Conservation (phyloP, 306 rosid genomes). For the Vicia faba region DNA sequence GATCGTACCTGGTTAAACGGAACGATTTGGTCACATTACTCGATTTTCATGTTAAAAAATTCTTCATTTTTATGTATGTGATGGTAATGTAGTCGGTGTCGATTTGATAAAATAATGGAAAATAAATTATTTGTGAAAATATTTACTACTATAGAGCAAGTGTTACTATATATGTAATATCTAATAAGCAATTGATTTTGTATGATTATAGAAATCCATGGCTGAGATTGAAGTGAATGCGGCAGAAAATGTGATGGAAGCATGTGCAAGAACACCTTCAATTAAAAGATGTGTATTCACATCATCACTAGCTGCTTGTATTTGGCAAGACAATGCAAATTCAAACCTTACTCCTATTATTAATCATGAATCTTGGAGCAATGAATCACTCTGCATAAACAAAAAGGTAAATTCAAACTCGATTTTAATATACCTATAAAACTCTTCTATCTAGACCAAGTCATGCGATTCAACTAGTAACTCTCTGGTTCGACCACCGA, state of each 20-base stretch:
- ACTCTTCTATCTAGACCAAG: too few relatives aligned
- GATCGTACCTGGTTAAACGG: neutral
- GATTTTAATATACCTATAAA: too few relatives aligned
- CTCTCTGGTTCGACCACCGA: too few relatives aligned
- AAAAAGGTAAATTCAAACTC: conserved; percentile 53
- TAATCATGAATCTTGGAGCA: conserved; percentile 72
- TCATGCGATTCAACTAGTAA: too few relatives aligned
- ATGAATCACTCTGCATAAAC: conserved; percentile 59
- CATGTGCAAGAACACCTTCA: conserved; percentile 68
- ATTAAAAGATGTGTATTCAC: conserved; percentile 79
- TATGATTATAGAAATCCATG: conserved; percentile 69
- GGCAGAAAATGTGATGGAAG: conserved; percentile 80
- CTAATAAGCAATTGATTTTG: conserved; percentile 19
- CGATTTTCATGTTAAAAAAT: neutral
- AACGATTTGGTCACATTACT: neutral
- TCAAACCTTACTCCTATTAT: conserved; percentile 39
- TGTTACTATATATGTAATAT: neutral
- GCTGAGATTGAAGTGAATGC: conserved; percentile 74
- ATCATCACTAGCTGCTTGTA: conserved; percentile 80
- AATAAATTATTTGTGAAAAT: neutral
- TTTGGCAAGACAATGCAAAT: conserved; percentile 57
- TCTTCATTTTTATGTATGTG: neutral
- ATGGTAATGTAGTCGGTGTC: neutral
- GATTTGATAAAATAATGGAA: neutral
- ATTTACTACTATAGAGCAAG: neutral